These are phyloP conservation scores for Cordyceps cicadae DNA, from an alignment of 2,329 filamentous ascomycete genomes.

Conservation along the genomic window DNA sequence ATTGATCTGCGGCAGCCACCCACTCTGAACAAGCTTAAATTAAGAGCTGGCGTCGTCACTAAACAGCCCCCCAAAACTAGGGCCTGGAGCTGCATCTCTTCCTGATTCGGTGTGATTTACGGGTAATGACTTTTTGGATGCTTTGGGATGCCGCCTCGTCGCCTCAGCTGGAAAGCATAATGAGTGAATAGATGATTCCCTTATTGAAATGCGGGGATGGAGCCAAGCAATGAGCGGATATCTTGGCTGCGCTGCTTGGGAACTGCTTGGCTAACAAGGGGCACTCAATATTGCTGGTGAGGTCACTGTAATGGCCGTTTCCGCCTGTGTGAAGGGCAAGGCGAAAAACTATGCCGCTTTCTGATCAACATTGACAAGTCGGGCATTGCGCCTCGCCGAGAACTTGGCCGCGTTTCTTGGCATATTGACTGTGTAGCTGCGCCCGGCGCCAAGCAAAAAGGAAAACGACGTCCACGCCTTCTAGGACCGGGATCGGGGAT, in stretches of 20 bases:
- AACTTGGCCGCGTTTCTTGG: constrained; percentile 4
- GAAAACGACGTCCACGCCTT: not conserved
- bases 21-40: not conserved
- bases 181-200: not conserved
- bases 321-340: not conserved
- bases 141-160: not conserved
- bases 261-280: not conserved
- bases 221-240: not conserved
- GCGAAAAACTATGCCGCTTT: not conserved
- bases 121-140: not conserved
- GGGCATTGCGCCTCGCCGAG: constrained; percentile 2
- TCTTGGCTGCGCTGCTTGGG: not conserved
- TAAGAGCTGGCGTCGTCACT: not conserved
- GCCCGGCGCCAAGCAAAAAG: not conserved
- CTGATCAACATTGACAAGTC: constrained; percentile 3
- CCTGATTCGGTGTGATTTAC: too few species aligned
- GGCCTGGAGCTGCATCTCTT: not conserved
- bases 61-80: not conserved
- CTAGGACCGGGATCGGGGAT: not conserved
- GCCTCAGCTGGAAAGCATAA: not conserved
- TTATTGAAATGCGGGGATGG: not conserved
- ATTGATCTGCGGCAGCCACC: not conserved
- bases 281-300: not conserved
- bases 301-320: too few species aligned
- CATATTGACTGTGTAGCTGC: not conserved